Conservation (phyloP, 306 rosid genomes). For the Prunus salicina region DNA sequence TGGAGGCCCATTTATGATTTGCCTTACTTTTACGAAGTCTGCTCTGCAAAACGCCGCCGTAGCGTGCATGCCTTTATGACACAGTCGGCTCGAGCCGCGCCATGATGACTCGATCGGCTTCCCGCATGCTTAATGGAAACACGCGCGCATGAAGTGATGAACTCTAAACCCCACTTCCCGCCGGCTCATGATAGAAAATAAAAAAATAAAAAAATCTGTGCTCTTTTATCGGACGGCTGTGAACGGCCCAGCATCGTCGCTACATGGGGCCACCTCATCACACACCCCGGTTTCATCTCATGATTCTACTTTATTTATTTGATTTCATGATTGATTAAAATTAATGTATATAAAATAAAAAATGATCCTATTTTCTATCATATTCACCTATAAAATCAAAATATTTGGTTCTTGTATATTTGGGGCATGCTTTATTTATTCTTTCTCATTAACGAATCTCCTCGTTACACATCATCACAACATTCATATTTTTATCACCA, state of each 20-base stretch:
- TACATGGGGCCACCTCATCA: constrained; percentile 19
- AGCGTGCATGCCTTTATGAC: neutral
- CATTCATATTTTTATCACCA: too few species aligned
- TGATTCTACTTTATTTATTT: constrained; percentile 11
- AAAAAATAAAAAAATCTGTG: neutral
- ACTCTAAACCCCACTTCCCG: constrained; percentile 26
- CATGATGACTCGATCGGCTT: constrained; percentile 26
- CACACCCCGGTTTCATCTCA: constrained; percentile 4
- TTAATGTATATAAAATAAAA: neutral
- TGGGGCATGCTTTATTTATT: too few species aligned
- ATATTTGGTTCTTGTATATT: too few species aligned
- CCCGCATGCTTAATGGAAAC: constrained; percentile 38
- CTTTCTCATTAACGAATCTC: too few species aligned
- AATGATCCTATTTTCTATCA: too few species aligned
- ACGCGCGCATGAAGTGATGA: constrained; percentile 35
- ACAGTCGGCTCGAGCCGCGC: constrained; percentile 35
- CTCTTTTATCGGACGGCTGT: constrained; percentile 20
- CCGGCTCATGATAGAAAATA: constrained; percentile 27
- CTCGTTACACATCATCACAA: too few species aligned
- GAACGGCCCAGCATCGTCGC: constrained; percentile 10
- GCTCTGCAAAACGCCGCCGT: neutral
- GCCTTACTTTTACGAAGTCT: neutral
- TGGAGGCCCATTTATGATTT: constrained; percentile 20
- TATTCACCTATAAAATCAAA: too few species aligned
- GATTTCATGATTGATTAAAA: constrained; percentile 1